These are phyloP conservation scores for Leptographium lundbergii DNA, from an alignment of 2,329 filamentous ascomycete species.

Conservation along the genomic window DNA sequence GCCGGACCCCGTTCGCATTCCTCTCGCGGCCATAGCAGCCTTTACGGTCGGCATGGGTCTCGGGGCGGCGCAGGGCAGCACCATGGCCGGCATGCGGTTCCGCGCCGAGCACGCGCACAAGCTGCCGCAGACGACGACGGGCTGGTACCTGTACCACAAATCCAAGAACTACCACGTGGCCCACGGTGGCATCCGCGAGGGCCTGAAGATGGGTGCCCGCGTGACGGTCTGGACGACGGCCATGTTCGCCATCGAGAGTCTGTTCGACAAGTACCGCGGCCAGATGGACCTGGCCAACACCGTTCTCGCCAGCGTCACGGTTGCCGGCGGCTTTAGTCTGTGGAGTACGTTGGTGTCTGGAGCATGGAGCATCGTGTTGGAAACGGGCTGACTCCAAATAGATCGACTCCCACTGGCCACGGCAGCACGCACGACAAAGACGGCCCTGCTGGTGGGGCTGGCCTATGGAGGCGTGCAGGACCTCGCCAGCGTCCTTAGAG, in stretches of 20 bases:
- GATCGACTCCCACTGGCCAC: constrained; percentile 70
- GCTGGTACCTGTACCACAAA: constrained; percentile 99
- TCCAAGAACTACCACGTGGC: constrained; percentile 87
- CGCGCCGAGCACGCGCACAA: constrained; percentile 94
- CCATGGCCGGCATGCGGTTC: constrained; percentile 67
- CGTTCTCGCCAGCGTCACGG: constrained; percentile 67
- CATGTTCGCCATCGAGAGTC: constrained; percentile 75
- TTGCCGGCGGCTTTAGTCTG: constrained; percentile 76
- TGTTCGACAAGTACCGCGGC: constrained; percentile 61
- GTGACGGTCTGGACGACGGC: constrained; percentile 60
- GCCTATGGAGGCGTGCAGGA: constrained; percentile 76
- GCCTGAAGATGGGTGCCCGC: constrained; percentile 57
- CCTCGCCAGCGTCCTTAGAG: constrained; percentile 52
- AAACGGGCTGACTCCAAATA: constrained; percentile 19
- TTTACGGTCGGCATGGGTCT: constrained; percentile 58
- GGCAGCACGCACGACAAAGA: constrained; percentile 64
- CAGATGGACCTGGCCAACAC: constrained; percentile 69
- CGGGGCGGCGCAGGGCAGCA: constrained; percentile 60
- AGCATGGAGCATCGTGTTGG: neutral
- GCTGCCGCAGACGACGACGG: constrained; percentile 66
- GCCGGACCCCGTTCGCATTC: constrained; percentile 50
- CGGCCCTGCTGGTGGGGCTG: constrained; percentile 67
- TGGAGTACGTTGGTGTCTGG: constrained; percentile 49
- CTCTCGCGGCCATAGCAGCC: constrained; percentile 48
- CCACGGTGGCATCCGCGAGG: constrained; percentile 66